phyloP scores from a whole-genome alignment of 257 asterid genomes.

The Capsicum pubescens region DNA sequence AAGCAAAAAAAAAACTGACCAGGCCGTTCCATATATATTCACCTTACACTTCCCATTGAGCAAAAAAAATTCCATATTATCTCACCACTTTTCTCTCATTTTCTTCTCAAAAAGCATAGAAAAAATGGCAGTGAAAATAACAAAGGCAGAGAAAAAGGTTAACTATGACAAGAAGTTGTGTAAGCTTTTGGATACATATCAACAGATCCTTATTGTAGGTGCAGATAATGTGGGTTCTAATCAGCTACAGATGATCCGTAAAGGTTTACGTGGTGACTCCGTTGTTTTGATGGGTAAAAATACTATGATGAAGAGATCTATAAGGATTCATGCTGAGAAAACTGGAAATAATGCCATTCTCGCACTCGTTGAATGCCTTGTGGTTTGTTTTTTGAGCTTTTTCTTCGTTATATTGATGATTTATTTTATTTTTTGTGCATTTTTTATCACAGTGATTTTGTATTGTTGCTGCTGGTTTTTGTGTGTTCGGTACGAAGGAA shows the following conservation, averaged over 20 bases:
- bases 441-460: not conserved
- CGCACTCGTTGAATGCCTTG: conserved; percentile 41
- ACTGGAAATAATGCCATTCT: conserved; percentile 37
- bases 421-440: not conserved
- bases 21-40: conserved; percentile 12
- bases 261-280: conserved; percentile 45
- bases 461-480: not conserved
- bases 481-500: no score
- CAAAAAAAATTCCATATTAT: not conserved
- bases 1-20: not conserved
- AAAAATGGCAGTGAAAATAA: conserved; percentile 38
- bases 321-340: conserved; percentile 39
- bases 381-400: conserved; percentile 22
- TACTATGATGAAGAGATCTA: conserved; percentile 49
- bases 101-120: not conserved
- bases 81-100: conserved; percentile 9
- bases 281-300: conserved; percentile 46
- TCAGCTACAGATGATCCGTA: conserved; percentile 42
- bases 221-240: conserved; percentile 44
- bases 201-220: conserved; percentile 39
- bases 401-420: not conserved
- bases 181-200: conserved; percentile 40
- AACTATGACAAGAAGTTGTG: conserved; percentile 41
- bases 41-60: no score
- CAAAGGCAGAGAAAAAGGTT: conserved; percentile 36